Evolutionary conservation across 148 eudicot genomes (phyloP).

Genomic region (Rhododendron kiyosumense): DNA sequence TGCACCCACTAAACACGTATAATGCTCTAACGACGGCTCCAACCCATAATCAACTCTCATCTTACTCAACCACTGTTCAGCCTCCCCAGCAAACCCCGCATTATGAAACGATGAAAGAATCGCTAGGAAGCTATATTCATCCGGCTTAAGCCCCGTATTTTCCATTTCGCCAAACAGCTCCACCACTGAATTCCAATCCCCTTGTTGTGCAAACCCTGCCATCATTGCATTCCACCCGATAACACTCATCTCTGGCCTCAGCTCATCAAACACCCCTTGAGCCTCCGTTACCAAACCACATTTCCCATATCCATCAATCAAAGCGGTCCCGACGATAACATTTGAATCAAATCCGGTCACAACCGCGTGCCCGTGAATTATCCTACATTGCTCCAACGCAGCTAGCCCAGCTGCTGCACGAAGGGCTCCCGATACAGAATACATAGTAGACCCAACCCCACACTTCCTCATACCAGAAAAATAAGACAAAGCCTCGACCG

Average conservation of each 20-base stretch:
- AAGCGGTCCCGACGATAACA: neutral
- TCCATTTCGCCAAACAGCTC: conserved; percentile 42
- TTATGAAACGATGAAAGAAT: conserved; percentile 15
- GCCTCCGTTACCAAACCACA: conserved; percentile 62
- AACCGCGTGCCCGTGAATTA: conserved; percentile 33
- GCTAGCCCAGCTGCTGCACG: conserved; percentile 45
- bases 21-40: neutral
- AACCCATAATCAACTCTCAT: neutral
- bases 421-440: conserved; percentile 57
- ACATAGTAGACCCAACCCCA: conserved; percentile 34
- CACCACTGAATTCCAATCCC: conserved; percentile 34
- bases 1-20: conserved; percentile 56
- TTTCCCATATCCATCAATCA: conserved; percentile 66
- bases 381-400: conserved; percentile 58
- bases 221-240: conserved; percentile 71
- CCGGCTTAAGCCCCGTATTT: conserved; percentile 32
- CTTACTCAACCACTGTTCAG: neutral
- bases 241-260: conserved; percentile 3
- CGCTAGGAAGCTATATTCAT: conserved; percentile 56
- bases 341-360: neutral
- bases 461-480: neutral
- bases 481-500: neutral
- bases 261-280: conserved; percentile 44
- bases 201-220: conserved; percentile 66
- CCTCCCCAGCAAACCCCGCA: neutral